phyloP scores from a whole-genome alignment of 768 basidiomycete genomes.

The Russula brevipes region DNA sequence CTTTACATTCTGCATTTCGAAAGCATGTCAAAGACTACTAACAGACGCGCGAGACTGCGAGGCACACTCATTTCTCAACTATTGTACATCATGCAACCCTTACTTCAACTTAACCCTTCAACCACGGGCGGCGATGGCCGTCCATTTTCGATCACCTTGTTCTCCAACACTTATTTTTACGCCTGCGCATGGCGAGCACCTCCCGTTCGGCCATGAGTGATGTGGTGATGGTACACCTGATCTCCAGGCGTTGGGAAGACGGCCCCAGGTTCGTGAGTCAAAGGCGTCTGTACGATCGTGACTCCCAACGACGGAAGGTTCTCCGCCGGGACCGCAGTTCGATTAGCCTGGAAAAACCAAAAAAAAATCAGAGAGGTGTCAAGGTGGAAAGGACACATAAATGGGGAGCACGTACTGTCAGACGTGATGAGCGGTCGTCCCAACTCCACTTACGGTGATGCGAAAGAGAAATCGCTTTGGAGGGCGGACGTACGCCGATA shows the following conservation, averaged over 20 bases:
- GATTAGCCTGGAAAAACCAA: slow-evolving; percentile 5
- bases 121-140: neutral
- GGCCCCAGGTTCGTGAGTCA: neutral
- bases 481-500: too few relatives aligned
- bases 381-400: neutral
- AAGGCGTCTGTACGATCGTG: neutral
- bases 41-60: too few relatives aligned
- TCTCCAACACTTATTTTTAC: neutral
- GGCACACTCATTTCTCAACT: too few relatives aligned
- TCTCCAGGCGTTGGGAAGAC: slow-evolving; percentile 14
- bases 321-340: neutral
- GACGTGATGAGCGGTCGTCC: too few relatives aligned
- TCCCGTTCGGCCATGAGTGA: slow-evolving; percentile 19
- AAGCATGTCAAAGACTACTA: too few relatives aligned
- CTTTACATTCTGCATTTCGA: too few relatives aligned
- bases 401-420: slow-evolving; percentile 29
- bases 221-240: slow-evolving; percentile 7
- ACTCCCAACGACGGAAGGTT: slow-evolving; percentile 21
- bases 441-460: too few relatives aligned
- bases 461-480: too few relatives aligned
- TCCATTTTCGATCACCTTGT: neutral
- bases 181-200: neutral
- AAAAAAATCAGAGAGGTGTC: neutral
- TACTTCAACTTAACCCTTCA: too few relatives aligned
- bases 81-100: too few relatives aligned